phyloP scores from a whole-genome alignment of 345 rosid genomes.

The Theobroma cacao region DNA sequence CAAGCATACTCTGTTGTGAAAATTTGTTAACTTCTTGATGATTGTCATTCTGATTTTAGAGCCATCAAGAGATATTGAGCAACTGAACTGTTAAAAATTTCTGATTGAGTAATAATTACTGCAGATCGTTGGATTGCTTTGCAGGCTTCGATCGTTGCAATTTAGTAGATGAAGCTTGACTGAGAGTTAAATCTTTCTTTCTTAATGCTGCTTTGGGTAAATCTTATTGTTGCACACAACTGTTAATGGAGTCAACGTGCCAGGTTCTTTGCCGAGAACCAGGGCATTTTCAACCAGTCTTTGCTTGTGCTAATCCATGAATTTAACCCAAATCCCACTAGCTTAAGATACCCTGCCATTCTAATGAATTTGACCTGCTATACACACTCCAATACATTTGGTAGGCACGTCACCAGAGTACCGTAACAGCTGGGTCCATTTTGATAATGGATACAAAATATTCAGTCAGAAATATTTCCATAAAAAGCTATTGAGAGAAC shows the following conservation, averaged over 20 bases:
- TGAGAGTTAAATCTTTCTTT: too few relatives aligned
- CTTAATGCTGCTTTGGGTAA: too few relatives aligned
- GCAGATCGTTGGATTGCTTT: too few relatives aligned
- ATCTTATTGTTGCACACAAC: too few relatives aligned
- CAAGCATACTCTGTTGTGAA: constrained; percentile 3
- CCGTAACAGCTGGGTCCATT: background rate
- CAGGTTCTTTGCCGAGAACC: too few relatives aligned
- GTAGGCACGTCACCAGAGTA: background rate
- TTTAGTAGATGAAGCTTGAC: too few relatives aligned
- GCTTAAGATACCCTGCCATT: background rate
- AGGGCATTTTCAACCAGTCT: too few relatives aligned
- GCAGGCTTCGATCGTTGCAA: too few relatives aligned
- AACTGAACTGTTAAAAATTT: background rate
- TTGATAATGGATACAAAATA: background rate
- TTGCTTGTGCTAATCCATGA: background rate
- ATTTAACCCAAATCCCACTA: background rate
- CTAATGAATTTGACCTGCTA: background rate
- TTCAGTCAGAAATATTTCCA: background rate
- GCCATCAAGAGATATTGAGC: background rate
- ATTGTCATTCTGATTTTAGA: constrained; percentile 17
- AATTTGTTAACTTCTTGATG: constrained; percentile 8
- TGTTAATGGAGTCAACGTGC: too few relatives aligned
- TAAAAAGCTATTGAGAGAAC: background rate
- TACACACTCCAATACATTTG: background rate
- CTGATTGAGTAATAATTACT: background rate